Evolutionary conservation across 352 stramenopile genomes (phyloP), one percentile per base, ranked within the genome.

Genomic region (Phytophthora pluvialis): DNA sequence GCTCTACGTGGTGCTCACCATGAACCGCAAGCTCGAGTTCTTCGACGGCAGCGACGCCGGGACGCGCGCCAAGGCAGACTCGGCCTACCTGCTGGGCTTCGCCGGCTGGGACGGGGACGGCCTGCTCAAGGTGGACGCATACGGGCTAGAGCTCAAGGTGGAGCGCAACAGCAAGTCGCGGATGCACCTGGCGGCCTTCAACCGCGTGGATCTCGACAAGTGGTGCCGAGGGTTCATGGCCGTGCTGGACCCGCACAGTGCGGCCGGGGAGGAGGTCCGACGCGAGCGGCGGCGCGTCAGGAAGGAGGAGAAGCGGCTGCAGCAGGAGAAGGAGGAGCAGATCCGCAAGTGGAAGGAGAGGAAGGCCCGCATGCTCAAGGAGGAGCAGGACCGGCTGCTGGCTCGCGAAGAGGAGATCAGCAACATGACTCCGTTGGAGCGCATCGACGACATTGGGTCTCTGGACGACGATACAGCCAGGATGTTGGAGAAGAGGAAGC

Each of bases 1-100:
- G 56, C 73, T 84, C 40, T 94, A 90, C 56, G 77, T 84, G 33
- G 85, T 94, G 64, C 77, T 94, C 44, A 78, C 77, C 8, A 81
- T 92, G 73, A 92, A 89, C 70, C 82, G 85, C 62, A 94, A 92
- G 61, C 65, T 94, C 40, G 83, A 92, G 53, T 75, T 94, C 31
- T 94, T 86, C 48, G 78, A 92, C 35, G 53, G 8, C n/a, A 72
- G 56, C 40, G 60, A 78, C 47, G 29, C 56, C 26, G 64, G 74
- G 29, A 55, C 63, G 16, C 75, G 75, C 52, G 50, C 50, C 6
- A 70, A 66, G 16, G 46, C 89, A 7, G 77, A 86, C 9, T 45
- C 74, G 8, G 78, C 68, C 28, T 90, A 89, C 49, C 43, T 95
- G 6, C 62, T 64, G 16, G 87, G 73, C 8, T 95, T 95, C 61